Percentiles rank a stretch among this genome's conserved stretches.
These are phyloP conservation scores for Chaetomiaceae sp. DNA, from an alignment of 2,329 filamentous ascomycete species.

Conservation along the genomic window DNA sequence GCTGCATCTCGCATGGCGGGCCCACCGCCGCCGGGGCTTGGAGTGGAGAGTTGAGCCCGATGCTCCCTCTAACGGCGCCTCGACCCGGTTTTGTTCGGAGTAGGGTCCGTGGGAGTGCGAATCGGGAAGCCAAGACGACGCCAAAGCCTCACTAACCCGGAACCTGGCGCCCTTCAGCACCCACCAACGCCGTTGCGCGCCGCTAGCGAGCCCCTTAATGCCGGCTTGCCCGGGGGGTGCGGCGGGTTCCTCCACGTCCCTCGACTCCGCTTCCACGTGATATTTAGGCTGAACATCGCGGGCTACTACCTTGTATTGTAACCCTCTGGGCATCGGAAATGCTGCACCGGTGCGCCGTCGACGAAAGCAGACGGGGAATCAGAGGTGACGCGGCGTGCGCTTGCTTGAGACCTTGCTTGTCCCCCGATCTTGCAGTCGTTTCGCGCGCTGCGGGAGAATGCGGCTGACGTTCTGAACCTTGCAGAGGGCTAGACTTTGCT, in stretches of 20 bases:
- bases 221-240: background rate
- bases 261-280: conserved; percentile 10
- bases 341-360: background rate
- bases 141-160: conserved; percentile 13
- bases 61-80: background rate
- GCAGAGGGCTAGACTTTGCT: too few relatives aligned
- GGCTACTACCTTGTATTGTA: conserved; percentile 6
- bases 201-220: conserved; percentile 12
- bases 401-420: too few relatives aligned
- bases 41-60: background rate
- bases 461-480: too few relatives aligned
- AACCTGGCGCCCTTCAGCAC: conserved; percentile 4
- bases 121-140: conserved; percentile 21
- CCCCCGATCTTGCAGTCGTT: too few relatives aligned
- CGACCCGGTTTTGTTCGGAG: conserved; percentile 25
- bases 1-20: background rate
- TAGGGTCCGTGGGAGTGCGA: conserved; percentile 14
- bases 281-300: conserved; percentile 22
- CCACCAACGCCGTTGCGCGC: background rate
- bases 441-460: too few relatives aligned
- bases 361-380: background rate
- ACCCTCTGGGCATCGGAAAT: background rate
- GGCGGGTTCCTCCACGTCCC: background rate
- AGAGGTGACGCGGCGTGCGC: background rate
- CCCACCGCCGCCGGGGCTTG: background rate